Conservation (phyloP, 495 filamentous ascomycete species). For the Lophiostoma macrostomum region DNA sequence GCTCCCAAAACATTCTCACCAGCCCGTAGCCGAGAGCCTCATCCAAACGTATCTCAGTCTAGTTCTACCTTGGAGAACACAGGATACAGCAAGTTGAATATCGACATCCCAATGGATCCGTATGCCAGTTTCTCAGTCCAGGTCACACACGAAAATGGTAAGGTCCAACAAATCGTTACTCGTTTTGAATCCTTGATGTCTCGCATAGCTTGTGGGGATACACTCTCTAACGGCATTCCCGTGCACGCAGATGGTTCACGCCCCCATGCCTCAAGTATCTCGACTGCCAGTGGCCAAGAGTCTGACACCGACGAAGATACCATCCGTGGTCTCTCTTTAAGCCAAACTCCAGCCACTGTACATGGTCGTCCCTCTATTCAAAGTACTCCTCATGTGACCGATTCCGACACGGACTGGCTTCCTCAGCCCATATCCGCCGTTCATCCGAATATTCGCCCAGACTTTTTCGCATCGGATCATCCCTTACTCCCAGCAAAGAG, state of each 20-base stretch:
- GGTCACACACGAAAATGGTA: conserved; percentile 28
- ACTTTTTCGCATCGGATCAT: too few relatives aligned
- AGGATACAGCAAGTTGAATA: conserved; percentile 9
- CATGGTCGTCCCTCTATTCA: too few relatives aligned
- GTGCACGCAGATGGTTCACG: not conserved
- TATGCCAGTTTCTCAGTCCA: conserved; percentile 18
- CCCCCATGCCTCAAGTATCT: conserved; percentile 5
- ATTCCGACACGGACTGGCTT: too few relatives aligned
- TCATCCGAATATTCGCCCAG: too few relatives aligned
- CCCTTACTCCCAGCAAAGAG: too few relatives aligned
- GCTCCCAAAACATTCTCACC: not conserved
- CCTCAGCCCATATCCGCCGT: too few relatives aligned
- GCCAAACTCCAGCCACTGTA: not conserved
- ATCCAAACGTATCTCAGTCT: not conserved
- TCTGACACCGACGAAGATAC: not conserved
- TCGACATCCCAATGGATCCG: conserved; percentile 13
- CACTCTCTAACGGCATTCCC: conserved; percentile 8
- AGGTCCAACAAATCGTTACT: conserved; percentile 31
- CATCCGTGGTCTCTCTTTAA: not conserved
- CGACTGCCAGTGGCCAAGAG: not conserved
- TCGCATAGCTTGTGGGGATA: conserved; percentile 1
- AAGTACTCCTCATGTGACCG: too few relatives aligned
- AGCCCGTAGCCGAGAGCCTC: not conserved
- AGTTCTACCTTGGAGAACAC: not conserved
- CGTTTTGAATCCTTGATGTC: conserved; percentile 23